A percentile compares a stretch with the other conserved stretches of the same genome.
phyloP scores from a whole-genome alignment of 148 eudicot species.

The Persicaria maculosa region DNA sequence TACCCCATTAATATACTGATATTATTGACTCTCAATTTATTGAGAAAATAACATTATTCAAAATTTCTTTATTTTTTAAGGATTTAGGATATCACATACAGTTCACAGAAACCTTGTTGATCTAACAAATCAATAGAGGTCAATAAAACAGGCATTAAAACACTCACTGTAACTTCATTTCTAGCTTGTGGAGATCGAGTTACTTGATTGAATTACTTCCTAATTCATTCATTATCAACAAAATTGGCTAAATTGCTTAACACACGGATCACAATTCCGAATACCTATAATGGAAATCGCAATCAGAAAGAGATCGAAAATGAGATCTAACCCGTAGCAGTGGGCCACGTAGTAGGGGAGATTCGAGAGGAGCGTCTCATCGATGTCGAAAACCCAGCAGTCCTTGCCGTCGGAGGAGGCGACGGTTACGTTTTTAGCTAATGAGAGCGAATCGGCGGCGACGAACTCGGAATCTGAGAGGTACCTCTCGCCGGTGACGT shows the following conservation, averaged over 20 bases:
- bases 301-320: background rate
- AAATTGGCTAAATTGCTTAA: background rate
- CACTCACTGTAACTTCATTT: background rate
- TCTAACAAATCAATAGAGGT: background rate
- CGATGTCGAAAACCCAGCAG: constrained; percentile 85
- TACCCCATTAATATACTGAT: background rate
- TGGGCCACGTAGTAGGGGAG: constrained; percentile 44
- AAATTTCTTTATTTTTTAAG: background rate
- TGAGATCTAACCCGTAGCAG: constrained; percentile 53
- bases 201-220: background rate
- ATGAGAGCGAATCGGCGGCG: constrained; percentile 30
- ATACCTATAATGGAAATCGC: too few relatives aligned
- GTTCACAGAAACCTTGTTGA: background rate
- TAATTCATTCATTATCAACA: background rate
- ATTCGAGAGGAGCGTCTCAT: constrained; percentile 70
- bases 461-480: constrained; percentile 42
- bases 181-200: background rate
- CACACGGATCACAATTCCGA: too few relatives aligned
- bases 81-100: background rate
- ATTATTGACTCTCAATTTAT: background rate
- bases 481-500: constrained; percentile 45
- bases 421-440: constrained; percentile 36
- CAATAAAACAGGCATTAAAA: background rate
- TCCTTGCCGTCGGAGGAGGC: constrained; percentile 43
- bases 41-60: background rate